Percentiles rank a stretch among this genome's conserved stretches.
phyloP scores from a whole-genome alignment of 352 stramenopile genomes.

The Phytophthora agathidicida region DNA sequence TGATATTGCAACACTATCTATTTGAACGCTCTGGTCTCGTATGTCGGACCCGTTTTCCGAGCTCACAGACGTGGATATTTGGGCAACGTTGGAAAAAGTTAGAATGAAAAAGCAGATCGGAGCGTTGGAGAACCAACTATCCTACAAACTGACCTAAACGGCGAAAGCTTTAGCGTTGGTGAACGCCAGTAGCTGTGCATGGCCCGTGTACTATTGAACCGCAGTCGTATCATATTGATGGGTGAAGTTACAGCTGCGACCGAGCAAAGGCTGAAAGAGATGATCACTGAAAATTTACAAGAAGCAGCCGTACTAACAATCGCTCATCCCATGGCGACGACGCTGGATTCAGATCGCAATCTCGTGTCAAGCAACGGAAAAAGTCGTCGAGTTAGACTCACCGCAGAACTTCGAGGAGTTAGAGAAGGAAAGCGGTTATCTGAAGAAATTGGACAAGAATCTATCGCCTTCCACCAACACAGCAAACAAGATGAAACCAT shows the following conservation, averaged over 20 bases:
- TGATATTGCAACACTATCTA: constrained; percentile 39
- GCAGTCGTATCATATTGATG: constrained; percentile 91
- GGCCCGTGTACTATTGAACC: constrained; percentile 85
- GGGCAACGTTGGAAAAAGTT: constrained; percentile 64
- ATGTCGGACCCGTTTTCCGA: constrained; percentile 84
- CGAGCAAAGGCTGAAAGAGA: constrained; percentile 67
- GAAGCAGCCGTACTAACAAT: constrained; percentile 94
- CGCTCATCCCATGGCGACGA: constrained; percentile 90
- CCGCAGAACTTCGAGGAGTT: constrained; percentile 42
- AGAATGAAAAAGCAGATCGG: constrained; percentile 52
- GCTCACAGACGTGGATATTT: constrained; percentile 71
- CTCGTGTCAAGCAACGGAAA: constrained; percentile 88
- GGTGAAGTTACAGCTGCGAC: constrained; percentile 92
- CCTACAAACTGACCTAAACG: constrained; percentile 58
- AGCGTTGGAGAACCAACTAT: constrained; percentile 24
- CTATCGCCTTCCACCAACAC: too few relatives aligned
- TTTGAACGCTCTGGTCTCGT: constrained; percentile 29
- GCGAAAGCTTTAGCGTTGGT: constrained; percentile 55
- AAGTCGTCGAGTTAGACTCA: constrained; percentile 85
- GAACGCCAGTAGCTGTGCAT: constrained; percentile 94
- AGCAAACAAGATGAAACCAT: too few relatives aligned
- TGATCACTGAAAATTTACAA: constrained; percentile 87
- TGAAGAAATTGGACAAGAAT: constrained; percentile 13
- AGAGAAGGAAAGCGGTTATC: constrained; percentile 23
- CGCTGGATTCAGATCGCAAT: constrained; percentile 89